Percentiles rank a stretch among this genome's conserved stretches.
These are phyloP conservation scores for Pichia sp. DNA, from an alignment of 1,139 yeast genomes.

Conservation along the genomic window DNA sequence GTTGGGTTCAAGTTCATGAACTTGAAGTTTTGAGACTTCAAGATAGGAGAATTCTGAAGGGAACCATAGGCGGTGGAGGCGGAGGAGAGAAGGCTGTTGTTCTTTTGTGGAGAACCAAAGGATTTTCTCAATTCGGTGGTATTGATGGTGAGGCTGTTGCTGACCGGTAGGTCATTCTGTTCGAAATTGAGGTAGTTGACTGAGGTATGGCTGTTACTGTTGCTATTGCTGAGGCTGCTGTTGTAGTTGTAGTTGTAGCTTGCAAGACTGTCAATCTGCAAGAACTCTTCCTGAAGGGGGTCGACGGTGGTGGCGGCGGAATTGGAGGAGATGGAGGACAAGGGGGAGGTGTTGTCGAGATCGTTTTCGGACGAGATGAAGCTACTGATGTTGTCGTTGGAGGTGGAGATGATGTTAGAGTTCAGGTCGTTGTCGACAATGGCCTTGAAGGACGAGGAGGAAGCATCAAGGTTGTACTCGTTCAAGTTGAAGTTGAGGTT, in stretches of 20 bases:
- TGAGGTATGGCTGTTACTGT: not conserved
- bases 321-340: conserved; percentile 1
- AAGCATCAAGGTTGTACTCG: not conserved
- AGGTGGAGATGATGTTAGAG: not conserved
- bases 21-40: conserved; percentile 20
- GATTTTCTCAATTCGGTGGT: conserved; percentile 21
- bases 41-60: conserved; percentile 20
- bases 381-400: not conserved
- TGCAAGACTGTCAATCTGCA: not conserved
- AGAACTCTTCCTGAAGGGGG: not conserved
- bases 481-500: not conserved
- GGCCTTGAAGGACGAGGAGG: not conserved
- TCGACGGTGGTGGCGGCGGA: not conserved
- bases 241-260: not conserved
- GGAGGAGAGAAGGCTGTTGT: not conserved
- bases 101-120: not conserved
- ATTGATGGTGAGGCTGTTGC: conserved; percentile 18
- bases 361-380: not conserved
- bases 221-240: not conserved
- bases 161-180: not conserved
- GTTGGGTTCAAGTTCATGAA: not conserved
- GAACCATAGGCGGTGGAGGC: not conserved
- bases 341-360: conserved; percentile 2
- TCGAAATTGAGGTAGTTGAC: not conserved
- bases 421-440: not conserved